Percentiles rank a stretch among this genome's conserved stretches.
Conservation (phyloP, 495 filamentous ascomycete species). For the Penicillium herquei region DNA sequence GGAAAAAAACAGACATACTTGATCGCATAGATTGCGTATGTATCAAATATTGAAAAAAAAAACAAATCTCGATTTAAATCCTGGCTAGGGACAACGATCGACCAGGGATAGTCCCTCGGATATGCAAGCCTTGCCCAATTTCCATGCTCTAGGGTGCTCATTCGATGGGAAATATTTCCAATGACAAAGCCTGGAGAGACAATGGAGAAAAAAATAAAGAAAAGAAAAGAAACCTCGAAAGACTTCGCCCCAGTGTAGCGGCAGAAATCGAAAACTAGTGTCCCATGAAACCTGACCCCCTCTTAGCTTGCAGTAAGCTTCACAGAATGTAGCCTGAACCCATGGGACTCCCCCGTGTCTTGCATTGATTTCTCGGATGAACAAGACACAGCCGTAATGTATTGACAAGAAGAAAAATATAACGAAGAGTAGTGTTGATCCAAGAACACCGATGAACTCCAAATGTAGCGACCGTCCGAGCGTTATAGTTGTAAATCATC, state of each 20-base stretch:
- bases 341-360: neutral
- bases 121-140: slow-evolving; percentile 9
- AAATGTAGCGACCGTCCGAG: neutral
- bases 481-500: slow-evolving; percentile 1
- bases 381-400: neutral
- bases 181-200: neutral
- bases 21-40: neutral
- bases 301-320: too few relatives aligned
- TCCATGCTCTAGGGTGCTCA: slow-evolving; percentile 8
- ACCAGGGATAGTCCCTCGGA: slow-evolving; percentile 9
- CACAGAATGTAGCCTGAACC: slow-evolving; percentile 1
- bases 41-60: neutral
- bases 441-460: neutral
- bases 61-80: neutral
- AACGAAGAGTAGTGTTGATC: neutral
- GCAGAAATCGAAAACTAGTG: too few relatives aligned
- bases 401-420: slow-evolving; percentile 2
- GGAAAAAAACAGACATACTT: neutral
- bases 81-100: slow-evolving; percentile 6
- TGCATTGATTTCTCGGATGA: neutral
- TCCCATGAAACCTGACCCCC: too few relatives aligned
- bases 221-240: neutral
- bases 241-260: neutral
- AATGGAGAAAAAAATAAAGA: neutral
- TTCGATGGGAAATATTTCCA: neutral